phyloP scores from a whole-genome alignment of 129 eudicot species.

The Kitagawia praeruptora region DNA sequence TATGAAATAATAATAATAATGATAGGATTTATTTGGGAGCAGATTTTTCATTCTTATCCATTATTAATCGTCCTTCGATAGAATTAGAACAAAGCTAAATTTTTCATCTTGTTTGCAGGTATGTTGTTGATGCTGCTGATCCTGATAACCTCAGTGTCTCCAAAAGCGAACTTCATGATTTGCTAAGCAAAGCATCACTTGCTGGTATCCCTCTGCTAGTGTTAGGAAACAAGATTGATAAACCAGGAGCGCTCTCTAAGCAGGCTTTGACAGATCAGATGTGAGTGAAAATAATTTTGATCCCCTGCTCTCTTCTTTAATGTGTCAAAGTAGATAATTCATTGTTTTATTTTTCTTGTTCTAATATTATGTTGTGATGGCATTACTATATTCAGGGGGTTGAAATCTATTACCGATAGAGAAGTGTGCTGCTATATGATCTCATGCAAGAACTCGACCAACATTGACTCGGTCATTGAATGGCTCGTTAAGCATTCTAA shows the following conservation, averaged over 20 bases:
- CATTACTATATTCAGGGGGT: conserved; percentile 38
- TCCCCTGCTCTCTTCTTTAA: background rate
- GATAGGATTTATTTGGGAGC: background rate
- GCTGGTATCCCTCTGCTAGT: conserved; percentile 91
- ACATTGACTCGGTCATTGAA: conserved; percentile 70
- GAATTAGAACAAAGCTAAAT: background rate
- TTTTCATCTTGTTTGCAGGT: conserved; percentile 36
- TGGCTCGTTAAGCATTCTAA: conserved; percentile 87
- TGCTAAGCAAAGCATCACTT: conserved; percentile 72
- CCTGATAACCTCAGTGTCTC: conserved; percentile 84
- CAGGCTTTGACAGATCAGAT: conserved; percentile 83
- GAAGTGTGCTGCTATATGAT: conserved; percentile 90
- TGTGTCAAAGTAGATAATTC: background rate
- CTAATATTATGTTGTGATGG: background rate
- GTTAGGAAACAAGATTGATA: conserved; percentile 93
- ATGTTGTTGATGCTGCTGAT: conserved; percentile 98
- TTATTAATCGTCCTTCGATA: background rate
- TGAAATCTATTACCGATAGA: conserved; percentile 54
- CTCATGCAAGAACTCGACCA: conserved; percentile 85
- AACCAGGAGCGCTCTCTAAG: conserved; percentile 77
- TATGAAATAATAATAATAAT: background rate
- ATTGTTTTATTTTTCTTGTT: background rate
- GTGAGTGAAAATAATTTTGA: conserved; percentile 32
- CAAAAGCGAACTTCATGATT: conserved; percentile 89
- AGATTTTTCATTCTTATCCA: background rate